Evolutionary conservation across 441 rosid species (phyloP).

Genomic region (Cnidoscolus chayamansa): DNA sequence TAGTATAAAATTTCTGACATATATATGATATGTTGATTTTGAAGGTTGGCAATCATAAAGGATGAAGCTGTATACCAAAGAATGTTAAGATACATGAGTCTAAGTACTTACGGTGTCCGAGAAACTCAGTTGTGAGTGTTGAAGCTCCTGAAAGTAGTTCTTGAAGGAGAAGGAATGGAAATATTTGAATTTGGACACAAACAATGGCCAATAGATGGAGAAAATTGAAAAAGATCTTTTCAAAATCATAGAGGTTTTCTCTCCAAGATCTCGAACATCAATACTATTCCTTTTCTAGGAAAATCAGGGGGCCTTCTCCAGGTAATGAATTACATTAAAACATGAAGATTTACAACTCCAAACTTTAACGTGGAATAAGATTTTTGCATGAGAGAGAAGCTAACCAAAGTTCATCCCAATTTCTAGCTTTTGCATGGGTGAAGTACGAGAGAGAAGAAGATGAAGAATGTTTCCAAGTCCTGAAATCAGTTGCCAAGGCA

Average conservation of each 20-base stretch:
- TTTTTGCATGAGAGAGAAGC: too few relatives aligned
- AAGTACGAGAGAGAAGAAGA: constrained; percentile 59
- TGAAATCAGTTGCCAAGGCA: constrained; percentile 44
- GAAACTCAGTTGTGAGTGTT: constrained; percentile 48
- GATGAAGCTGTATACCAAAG: constrained; percentile 42
- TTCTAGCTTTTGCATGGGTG: constrained; percentile 73
- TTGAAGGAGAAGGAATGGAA: constrained; percentile 23
- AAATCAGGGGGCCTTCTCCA: constrained; percentile 40
- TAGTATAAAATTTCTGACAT: too few relatives aligned
- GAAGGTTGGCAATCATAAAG: constrained; percentile 54
- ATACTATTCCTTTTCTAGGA: constrained; percentile 36
- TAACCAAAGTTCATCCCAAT: not conserved
- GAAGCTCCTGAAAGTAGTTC: constrained; percentile 39
- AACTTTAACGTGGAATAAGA: too few relatives aligned
- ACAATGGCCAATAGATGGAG: constrained; percentile 47
- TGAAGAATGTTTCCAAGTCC: constrained; percentile 36
- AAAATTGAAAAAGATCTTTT: constrained; percentile 26
- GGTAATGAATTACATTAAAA: constrained; percentile 24
- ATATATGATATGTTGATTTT: not conserved
- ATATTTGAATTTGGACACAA: constrained; percentile 41
- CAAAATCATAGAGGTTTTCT: constrained; percentile 43
- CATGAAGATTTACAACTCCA: too few relatives aligned
- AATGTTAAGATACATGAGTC: constrained; percentile 19
- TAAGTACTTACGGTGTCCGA: constrained; percentile 37
- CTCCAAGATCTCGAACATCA: constrained; percentile 36